Percentiles rank a stretch among this genome's conserved stretches.
Evolutionary conservation across 352 stramenopile genomes (phyloP).

Genomic region (Globisporangium canariense): DNA sequence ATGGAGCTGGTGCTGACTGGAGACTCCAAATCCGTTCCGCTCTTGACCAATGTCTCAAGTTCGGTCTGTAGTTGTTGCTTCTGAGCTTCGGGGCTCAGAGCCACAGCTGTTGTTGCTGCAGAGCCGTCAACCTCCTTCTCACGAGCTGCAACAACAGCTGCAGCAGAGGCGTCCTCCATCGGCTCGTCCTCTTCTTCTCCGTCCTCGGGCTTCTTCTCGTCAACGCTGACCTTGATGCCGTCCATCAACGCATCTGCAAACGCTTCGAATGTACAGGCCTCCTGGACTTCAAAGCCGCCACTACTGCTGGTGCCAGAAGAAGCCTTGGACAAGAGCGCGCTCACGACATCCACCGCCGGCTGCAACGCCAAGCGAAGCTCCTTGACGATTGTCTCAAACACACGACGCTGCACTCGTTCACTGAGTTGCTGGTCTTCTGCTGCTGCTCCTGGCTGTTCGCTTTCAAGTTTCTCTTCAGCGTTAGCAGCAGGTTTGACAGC

Average conservation of each 20-base stretch:
- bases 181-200: slow-evolving; percentile 42
- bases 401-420: slow-evolving; percentile 37
- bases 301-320: not conserved
- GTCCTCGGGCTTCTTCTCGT: slow-evolving; percentile 57
- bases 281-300: slow-evolving; percentile 23
- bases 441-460: not conserved
- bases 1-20: not conserved
- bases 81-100: slow-evolving; percentile 6
- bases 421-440: slow-evolving; percentile 24
- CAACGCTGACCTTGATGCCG: slow-evolving; percentile 30
- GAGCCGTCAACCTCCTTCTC: not conserved
- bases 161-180: slow-evolving; percentile 1
- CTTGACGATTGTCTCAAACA: slow-evolving; percentile 54
- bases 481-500: not conserved
- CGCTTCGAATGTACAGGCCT: slow-evolving; percentile 33
- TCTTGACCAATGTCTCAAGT: slow-evolving; percentile 13
- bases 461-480: not conserved
- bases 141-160: not conserved
- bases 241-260: slow-evolving; percentile 34
- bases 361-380: slow-evolving; percentile 35
- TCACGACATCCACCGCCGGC: slow-evolving; percentile 23
- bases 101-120: not conserved
- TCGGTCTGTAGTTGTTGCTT: slow-evolving; percentile 27
- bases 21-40: not conserved
- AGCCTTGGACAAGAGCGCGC: slow-evolving; percentile 24